Base-by-base conservation (phyloP, 306 rosid species). In the Ormosia semicastrata region DNA sequence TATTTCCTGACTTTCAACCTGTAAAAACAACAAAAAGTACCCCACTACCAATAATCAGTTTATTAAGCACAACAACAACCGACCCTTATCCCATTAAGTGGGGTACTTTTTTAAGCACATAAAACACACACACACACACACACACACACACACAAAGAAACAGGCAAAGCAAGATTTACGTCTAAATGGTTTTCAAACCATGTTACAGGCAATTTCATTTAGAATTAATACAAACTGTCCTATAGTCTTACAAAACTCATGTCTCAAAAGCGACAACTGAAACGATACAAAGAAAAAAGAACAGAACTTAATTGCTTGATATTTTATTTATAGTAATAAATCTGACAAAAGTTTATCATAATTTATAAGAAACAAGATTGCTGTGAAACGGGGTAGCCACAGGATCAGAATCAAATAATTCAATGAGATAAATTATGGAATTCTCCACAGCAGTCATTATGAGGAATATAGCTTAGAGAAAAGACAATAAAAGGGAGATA, bases 1-100 rank as follows among this genome's bases (percentile, higher is more conserved):
- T 18, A 85, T 78, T 85, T 92, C 97, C 83, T 79, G 93, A 84
- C 88, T 84, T 83, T 80, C 92, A 73, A 87, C 87, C 99, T 93
- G 87, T 36, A 78, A 90, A 80, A 32, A 46, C n/a, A 6, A 7
- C 14, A 9, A 7, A 9, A 18, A 79, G 68, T 60, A 78, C 5
- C 39, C 77, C 58, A 54, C 18, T 50, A 60, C 30, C 12, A 57
- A 73, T 37, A 43, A 65, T 69, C 49, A 77, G 53, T 66, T 72
- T 59, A 72, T 52, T 64, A 18, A 33, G 49, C 68, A 86, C 53
- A n/a, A 66, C 30, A 78, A 59, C 44, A 15, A 66, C 66, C 33
- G 11, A 78, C 13, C n/a, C 66, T 32, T 34, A 14, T 58, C 17
- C 69, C 39, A 34, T 29, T 9, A 15, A 4, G 52, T 37, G 59